phyloP scores from a whole-genome alignment of 2,329 filamentous ascomycete species.

The Pseudogymnoascus sp. region DNA sequence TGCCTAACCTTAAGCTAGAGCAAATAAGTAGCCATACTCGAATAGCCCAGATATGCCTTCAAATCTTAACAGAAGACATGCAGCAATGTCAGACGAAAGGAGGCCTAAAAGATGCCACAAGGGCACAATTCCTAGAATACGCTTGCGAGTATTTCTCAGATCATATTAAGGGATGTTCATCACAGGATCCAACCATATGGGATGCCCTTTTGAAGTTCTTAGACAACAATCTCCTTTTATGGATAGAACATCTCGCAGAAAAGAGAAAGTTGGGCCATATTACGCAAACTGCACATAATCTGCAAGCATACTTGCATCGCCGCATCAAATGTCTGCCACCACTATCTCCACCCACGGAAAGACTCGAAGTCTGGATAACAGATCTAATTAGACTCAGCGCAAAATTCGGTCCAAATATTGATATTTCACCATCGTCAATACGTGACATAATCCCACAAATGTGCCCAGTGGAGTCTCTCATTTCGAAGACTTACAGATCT shows the following conservation, averaged over 20 bases:
- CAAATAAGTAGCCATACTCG: constrained; percentile 19
- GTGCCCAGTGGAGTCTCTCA: constrained; percentile 29
- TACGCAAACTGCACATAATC: constrained; percentile 26
- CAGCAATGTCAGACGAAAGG: neutral
- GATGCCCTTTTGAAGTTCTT: neutral
- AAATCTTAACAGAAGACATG: constrained; percentile 20
- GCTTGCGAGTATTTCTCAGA: constrained; percentile 13
- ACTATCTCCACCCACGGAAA: constrained; percentile 17
- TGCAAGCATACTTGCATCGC: constrained; percentile 26
- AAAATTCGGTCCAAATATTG: constrained; percentile 29
- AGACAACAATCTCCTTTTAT: constrained; percentile 24
- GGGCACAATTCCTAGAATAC: constrained; percentile 1
- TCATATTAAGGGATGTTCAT: constrained; percentile 12
- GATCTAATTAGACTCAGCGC: constrained; percentile 30
- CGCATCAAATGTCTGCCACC: neutral
- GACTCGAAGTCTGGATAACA: constrained; percentile 27
- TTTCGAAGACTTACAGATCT: constrained; percentile 17
- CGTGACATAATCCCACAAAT: constrained; percentile 29
- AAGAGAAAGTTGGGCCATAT: constrained; percentile 22
- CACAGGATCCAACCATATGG: neutral
- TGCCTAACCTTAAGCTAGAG: constrained; percentile 25
- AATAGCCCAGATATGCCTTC: constrained; percentile 25
- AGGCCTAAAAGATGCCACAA: neutral
- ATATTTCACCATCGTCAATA: constrained; percentile 30
- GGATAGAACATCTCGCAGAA: constrained; percentile 30